Evolutionary conservation across 176 grass and related monocot species (phyloP).

Genomic region (Microstegium vimineum): DNA sequence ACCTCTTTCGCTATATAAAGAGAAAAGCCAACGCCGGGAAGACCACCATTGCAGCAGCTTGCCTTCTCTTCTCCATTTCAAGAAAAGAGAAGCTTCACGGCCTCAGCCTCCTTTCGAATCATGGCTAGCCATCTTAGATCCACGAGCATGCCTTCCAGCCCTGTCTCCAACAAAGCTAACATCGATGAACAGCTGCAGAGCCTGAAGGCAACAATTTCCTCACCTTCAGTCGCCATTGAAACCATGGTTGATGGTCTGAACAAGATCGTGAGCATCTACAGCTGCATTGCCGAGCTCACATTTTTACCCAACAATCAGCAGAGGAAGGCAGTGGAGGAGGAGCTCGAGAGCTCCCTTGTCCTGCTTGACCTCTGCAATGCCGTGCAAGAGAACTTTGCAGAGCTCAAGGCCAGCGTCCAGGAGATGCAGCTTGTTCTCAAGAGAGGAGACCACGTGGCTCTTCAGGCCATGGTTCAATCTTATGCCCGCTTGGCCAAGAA

Average conservation of each 20-base stretch:
- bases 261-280: constrained; percentile 30
- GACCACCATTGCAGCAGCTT: background rate
- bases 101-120: background rate
- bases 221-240: background rate
- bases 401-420: constrained; percentile 28
- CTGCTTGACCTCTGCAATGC: constrained; percentile 44
- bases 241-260: background rate
- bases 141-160: background rate
- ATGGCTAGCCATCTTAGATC: constrained; percentile 8
- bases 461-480: constrained; percentile 21
- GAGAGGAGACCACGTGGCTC: constrained; percentile 17
- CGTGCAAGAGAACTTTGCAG: constrained; percentile 29
- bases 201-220: constrained; percentile 12
- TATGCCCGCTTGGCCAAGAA: background rate
- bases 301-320: constrained; percentile 40
- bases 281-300: constrained; percentile 26
- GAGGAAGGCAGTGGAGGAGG: constrained; percentile 46
- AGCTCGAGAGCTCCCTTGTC: constrained; percentile 37
- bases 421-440: constrained; percentile 29
- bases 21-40: background rate
- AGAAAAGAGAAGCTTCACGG: background rate
- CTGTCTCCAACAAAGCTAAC: background rate
- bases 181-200: constrained; percentile 1
- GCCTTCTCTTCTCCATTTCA: background rate
- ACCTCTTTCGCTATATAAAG: constrained; percentile 4